Conservation (phyloP, 139 green algal genomes). For the Micractinium sp. region DNA sequence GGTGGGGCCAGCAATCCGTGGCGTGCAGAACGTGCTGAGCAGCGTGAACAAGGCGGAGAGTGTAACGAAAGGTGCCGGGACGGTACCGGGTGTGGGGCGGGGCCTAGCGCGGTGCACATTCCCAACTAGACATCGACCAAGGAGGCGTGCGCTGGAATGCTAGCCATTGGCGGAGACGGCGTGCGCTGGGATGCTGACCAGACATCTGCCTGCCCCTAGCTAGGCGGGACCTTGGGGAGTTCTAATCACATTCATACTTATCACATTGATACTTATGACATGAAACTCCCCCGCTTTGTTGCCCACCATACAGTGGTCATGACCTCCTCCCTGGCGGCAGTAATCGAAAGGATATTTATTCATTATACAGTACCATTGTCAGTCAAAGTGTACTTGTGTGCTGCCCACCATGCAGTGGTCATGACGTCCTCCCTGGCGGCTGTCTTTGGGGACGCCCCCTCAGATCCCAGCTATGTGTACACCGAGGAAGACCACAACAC, state of each 20-base stretch:
- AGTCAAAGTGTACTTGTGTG: background rate
- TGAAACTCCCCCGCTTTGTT: too few species aligned
- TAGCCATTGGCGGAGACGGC: background rate
- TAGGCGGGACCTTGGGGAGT: too few species aligned
- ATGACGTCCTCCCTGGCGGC: slow-evolving; percentile 63
- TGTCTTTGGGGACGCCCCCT: slow-evolving; percentile 36
- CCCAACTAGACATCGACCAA: background rate
- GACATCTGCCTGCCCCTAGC: background rate
- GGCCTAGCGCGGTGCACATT: too few species aligned
- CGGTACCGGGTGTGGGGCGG: too few species aligned
- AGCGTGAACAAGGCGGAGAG: slow-evolving; percentile 46
- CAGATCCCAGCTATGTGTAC: background rate
- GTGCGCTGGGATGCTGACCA: background rate
- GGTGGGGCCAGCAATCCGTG: slow-evolving; percentile 55
- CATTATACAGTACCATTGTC: too few species aligned
- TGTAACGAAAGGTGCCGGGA: slow-evolving; percentile 42
- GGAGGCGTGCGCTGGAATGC: too few species aligned
- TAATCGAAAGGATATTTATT: too few species aligned
- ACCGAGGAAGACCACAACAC: slow-evolving; percentile 10
- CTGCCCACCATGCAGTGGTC: slow-evolving; percentile 44
- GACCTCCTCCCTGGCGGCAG: too few species aligned
- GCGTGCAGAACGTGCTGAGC: slow-evolving; percentile 65
- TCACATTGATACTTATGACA: too few species aligned
- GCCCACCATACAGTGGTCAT: too few species aligned
- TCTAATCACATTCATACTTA: too few species aligned